Evolutionary conservation across 129 eudicot species (phyloP), one percentile per base, ranked within the genome.

Genomic region (Flaveria robusta): DNA sequence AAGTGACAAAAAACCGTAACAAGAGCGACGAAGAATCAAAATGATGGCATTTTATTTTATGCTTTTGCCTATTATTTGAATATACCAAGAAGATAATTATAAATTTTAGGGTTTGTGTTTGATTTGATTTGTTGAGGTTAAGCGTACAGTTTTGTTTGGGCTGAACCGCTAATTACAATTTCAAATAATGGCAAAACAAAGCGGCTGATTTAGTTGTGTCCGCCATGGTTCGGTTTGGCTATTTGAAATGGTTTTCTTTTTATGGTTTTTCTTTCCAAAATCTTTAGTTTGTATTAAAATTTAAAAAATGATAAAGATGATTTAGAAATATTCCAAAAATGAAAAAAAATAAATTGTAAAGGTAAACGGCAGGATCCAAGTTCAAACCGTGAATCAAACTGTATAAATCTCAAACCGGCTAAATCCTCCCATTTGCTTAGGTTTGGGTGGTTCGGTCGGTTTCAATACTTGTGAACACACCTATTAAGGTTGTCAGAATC

Each of bases 101-200:
- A 1, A 1, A 6, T 1, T 13, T 24, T 59, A 24, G 7, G 18
- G n/a, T 59, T 19, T 59, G 66, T 16, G n/a, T 59, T 10, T 26
- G n/a, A 59, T 59, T 59, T 59, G 39, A 59, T 59, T 59, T 23
- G 39, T 24, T 59, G 66, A 59, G 66, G 66, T 11, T 23, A 59
- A 59, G 37, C 9, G 1, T 7, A 34, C 8, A 34, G 1, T 34
- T 34, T 34, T 34, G 39, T 34, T 34, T 34, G 11, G 62, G 63
- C 63, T 5, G 5, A 58, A 58, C 65, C 34, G 34, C 65, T 23
- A 58, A 58, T 16, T 23, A 10, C 2, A 1, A 12, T 58, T 58
- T 23, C n/a, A 11, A 23, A 22, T 10, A 11, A 24, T 2, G 37
- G 15, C 16, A 9, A 58, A 55, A 12, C 18, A 58, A 23, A 24